Percentiles rank a stretch among this genome's conserved stretches.
Evolutionary conservation across 2,329 filamentous ascomycete species (phyloP).

Genomic region (Colletotrichum camelliae): DNA sequence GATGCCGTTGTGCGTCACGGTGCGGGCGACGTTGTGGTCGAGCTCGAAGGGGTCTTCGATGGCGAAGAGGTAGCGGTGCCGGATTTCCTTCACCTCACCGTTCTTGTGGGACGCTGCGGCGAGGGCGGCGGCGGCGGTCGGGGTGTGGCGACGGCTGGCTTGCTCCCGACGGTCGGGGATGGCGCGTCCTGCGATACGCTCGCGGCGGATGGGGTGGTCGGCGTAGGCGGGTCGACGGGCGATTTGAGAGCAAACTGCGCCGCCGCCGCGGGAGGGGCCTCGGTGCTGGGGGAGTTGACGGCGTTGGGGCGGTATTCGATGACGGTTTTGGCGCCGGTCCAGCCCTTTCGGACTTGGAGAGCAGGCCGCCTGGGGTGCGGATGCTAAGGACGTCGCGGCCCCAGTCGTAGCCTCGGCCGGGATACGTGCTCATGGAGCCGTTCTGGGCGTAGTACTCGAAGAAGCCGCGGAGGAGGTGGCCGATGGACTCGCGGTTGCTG

Average conservation of each 20-base stretch:
- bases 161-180: constrained; percentile 11
- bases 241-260: neutral
- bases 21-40: constrained; percentile 87
- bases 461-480: constrained; percentile 78
- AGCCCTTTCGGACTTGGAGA: constrained; percentile 78
- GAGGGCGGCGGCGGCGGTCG: neutral
- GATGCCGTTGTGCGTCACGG: constrained; percentile 83
- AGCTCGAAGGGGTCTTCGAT: constrained; percentile 93
- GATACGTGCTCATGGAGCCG: constrained; percentile 55
- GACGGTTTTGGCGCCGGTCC: constrained; percentile 82
- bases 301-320: constrained; percentile 20
- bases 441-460: constrained; percentile 83
- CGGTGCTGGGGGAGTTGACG: neutral
- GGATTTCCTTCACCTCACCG: constrained; percentile 68
- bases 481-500: constrained; percentile 72
- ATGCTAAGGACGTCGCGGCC: constrained; percentile 80
- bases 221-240: neutral
- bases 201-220: neutral
- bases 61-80: constrained; percentile 82
- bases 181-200: neutral
- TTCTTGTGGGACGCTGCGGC: constrained; percentile 29
- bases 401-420: constrained; percentile 75
- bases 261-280: neutral
- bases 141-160: neutral
- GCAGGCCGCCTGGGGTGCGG: constrained; percentile 71